Evolutionary conservation across 2,329 filamentous ascomycete genomes (phyloP).

Genomic region (Thermothelomyces thermophilus): DNA sequence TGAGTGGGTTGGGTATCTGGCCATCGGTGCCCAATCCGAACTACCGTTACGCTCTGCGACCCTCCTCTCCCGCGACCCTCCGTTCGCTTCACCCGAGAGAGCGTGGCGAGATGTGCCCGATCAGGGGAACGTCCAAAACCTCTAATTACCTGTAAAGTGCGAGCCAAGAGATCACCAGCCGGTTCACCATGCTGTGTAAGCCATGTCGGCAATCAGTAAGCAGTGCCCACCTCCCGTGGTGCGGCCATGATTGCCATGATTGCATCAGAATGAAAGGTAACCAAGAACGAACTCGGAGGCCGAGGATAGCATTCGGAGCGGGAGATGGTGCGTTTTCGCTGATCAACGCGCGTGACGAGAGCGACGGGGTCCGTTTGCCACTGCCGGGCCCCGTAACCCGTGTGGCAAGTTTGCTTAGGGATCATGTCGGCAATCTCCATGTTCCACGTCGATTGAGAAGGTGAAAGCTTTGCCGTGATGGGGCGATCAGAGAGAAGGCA

Average conservation of each 20-base stretch:
- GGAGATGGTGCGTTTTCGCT: not conserved
- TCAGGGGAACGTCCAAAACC: not conserved
- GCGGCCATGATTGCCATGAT: not conserved
- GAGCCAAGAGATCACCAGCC: slow-evolving; percentile 1
- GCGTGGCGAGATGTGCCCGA: not conserved
- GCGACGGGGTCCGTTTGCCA: not conserved
- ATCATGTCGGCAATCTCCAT: too few relatives aligned
- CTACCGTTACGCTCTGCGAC: not conserved
- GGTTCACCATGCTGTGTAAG: not conserved
- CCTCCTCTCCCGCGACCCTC: not conserved
- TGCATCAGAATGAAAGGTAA: not conserved
- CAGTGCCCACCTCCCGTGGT: not conserved
- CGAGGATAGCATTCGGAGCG: not conserved
- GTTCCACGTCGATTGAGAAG: too few relatives aligned
- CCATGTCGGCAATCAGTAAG: not conserved
- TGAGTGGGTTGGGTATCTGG: slow-evolving; percentile 10
- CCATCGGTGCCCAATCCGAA: slow-evolving; percentile 12
- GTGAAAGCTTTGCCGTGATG: not conserved
- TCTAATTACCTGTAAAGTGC: too few relatives aligned
- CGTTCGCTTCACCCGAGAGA: not conserved
- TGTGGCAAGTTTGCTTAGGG: not conserved
- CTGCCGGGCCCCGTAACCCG: not conserved
- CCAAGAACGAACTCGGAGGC: not conserved
- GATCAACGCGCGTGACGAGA: not conserved
- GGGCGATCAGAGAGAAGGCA: not conserved